phyloP scores from a whole-genome alignment of 139 green algal species.

The Tetradesmus obliquus region DNA sequence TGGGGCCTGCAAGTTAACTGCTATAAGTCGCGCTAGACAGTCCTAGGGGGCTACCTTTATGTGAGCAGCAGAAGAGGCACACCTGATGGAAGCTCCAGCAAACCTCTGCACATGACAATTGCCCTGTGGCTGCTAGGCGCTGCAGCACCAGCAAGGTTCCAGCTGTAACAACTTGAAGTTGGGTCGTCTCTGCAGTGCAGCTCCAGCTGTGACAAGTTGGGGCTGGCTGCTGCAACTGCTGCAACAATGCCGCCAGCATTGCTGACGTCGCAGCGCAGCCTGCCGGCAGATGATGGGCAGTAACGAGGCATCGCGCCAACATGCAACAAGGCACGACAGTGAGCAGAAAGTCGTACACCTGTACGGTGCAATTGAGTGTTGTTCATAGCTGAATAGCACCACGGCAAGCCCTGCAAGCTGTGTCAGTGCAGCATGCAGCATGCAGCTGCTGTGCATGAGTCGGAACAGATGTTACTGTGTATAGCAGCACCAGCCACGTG shows the following conservation, averaged over 20 bases:
- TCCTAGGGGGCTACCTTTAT: no score
- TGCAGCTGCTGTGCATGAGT: no score
- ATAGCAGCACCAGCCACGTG: no score
- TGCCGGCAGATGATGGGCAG: background rate
- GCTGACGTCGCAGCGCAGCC: background rate
- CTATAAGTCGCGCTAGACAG: no score
- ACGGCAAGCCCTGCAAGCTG: no score
- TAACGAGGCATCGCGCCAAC: background rate
- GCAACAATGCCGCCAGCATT: background rate
- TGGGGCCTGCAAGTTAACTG: no score
- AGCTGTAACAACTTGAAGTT: background rate
- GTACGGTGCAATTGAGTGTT: background rate
- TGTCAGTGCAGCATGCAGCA: no score
- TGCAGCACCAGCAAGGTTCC: background rate
- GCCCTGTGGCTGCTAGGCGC: background rate
- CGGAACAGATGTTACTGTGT: no score
- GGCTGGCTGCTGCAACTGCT: background rate
- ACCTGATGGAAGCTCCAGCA: background rate
- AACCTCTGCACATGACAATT: background rate
- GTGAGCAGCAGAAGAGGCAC: no score
- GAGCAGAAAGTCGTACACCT: background rate
- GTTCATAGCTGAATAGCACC: no score
- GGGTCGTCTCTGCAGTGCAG: background rate
- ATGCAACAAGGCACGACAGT: no score
- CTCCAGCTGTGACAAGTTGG: background rate